Evolutionary conservation across 2,329 filamentous ascomycete genomes (phyloP).

Genomic region (Rhinocladiella mackenziei): DNA sequence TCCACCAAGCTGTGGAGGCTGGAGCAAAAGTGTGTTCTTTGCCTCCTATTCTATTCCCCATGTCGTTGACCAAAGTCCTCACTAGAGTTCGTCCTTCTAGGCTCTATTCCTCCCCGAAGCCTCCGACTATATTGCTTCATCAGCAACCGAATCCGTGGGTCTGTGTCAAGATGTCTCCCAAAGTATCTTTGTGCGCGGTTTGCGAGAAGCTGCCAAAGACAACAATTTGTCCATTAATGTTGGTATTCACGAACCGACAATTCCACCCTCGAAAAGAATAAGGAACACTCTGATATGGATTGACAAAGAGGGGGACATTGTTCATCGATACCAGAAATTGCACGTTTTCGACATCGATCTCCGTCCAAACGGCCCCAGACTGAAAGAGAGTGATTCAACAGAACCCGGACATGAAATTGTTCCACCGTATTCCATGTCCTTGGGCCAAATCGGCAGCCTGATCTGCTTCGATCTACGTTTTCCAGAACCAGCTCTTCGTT

Average conservation of each 20-base stretch:
- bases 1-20: slow-evolving; percentile 67
- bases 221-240: slow-evolving; percentile 72
- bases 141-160: slow-evolving; percentile 62
- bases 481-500: slow-evolving; percentile 66
- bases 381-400: slow-evolving; percentile 64
- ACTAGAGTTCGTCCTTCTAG: slow-evolving; percentile 37
- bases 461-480: slow-evolving; percentile 94
- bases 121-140: slow-evolving; percentile 76
- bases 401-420: slow-evolving; percentile 62
- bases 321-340: slow-evolving; percentile 74
- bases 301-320: slow-evolving; percentile 54
- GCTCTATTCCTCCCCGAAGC: slow-evolving; percentile 91
- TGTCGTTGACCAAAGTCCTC: slow-evolving; percentile 18
- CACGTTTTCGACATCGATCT: slow-evolving; percentile 79
- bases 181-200: slow-evolving; percentile 71
- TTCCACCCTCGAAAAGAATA: slow-evolving; percentile 48
- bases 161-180: slow-evolving; percentile 64
- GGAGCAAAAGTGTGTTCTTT: slow-evolving; percentile 65
- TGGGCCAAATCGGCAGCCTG: slow-evolving; percentile 72
- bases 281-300: slow-evolving; percentile 67
- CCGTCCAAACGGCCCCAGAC: slow-evolving; percentile 44
- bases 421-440: slow-evolving; percentile 65
- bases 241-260: slow-evolving; percentile 73
- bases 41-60: too few relatives aligned
- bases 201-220: slow-evolving; percentile 63